phyloP scores from a whole-genome alignment of 805 yeast genomes.

The Sugiyamaella smithiae region DNA sequence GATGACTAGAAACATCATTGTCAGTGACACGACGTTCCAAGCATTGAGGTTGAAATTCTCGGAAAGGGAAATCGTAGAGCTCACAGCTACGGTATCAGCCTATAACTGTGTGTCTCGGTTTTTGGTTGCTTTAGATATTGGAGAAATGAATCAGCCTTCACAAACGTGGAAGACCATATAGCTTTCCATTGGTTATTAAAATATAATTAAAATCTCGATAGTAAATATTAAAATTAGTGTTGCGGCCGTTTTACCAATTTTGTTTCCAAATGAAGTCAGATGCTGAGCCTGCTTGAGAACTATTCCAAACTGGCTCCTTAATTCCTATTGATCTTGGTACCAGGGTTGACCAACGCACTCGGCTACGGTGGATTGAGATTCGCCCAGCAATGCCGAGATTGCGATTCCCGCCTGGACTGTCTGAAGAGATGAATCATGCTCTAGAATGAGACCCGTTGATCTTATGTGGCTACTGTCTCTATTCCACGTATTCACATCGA shows the following conservation, averaged over 20 bases:
- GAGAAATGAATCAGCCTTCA: constrained; percentile 7
- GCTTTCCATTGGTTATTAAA: neutral
- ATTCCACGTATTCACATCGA: constrained; percentile 57
- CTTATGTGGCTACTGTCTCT: constrained; percentile 17
- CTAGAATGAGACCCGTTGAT: constrained; percentile 67
- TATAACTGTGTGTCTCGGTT: constrained; percentile 13
- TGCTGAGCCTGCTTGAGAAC: neutral
- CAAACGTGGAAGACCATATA: neutral
- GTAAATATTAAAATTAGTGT: neutral
- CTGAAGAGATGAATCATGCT: constrained; percentile 70
- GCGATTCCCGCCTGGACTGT: constrained; percentile 71
- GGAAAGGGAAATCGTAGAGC: constrained; percentile 11
- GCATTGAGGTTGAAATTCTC: neutral
- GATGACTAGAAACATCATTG: constrained; percentile 12
- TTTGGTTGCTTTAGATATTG: constrained; percentile 14
- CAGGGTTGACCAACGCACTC: constrained; percentile 63
- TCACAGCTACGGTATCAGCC: constrained; percentile 6
- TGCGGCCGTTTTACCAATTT: neutral
- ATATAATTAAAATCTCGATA: neutral
- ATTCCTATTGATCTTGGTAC: constrained; percentile 26
- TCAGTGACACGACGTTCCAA: constrained; percentile 5
- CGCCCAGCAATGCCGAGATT: constrained; percentile 53
- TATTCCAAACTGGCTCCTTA: constrained; percentile 6
- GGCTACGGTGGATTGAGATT: constrained; percentile 70
- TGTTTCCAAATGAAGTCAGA: neutral